Evolutionary conservation across 2,329 filamentous ascomycete genomes (phyloP).

Genomic region (Aspergillus sp.): DNA sequence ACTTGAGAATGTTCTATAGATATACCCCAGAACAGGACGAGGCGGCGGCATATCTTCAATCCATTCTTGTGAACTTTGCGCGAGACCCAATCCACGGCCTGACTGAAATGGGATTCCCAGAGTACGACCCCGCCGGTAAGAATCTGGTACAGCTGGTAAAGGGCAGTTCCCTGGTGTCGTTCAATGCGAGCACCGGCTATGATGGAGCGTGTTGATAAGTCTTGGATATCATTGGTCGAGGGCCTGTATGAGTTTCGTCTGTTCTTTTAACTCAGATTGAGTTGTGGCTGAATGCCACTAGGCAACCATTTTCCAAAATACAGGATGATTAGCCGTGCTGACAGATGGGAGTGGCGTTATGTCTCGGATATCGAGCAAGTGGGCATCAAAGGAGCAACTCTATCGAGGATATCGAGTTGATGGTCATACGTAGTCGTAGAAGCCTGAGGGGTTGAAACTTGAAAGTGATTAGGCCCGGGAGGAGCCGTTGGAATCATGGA

Average conservation of each 20-base stretch:
- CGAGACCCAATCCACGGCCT: not conserved
- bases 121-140: not conserved
- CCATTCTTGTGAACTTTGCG: not conserved
- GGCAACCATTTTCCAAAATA: conserved; percentile 16
- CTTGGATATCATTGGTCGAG: not conserved
- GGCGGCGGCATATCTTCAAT: not conserved
- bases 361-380: too few species aligned
- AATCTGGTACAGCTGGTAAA: not conserved
- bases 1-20: too few species aligned
- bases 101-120: not conserved
- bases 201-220: not conserved
- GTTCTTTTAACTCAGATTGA: conserved; percentile 6
- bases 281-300: conserved; percentile 18
- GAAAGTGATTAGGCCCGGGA: not conserved
- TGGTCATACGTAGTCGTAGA: too few species aligned
- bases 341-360: conserved; percentile 10
- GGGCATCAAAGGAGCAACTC: too few species aligned
- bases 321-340: conserved; percentile 7
- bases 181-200: not conserved
- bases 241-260: not conserved
- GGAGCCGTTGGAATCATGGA: not conserved
- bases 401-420: too few species aligned
- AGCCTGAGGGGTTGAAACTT: not conserved
- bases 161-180: not conserved
- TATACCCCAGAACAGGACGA: not conserved